A percentile compares a stretch with the other conserved stretches of the same genome.
Evolutionary conservation across 2,329 filamentous ascomycete genomes (phyloP).

Genomic region (Botryotinia narcissicola): DNA sequence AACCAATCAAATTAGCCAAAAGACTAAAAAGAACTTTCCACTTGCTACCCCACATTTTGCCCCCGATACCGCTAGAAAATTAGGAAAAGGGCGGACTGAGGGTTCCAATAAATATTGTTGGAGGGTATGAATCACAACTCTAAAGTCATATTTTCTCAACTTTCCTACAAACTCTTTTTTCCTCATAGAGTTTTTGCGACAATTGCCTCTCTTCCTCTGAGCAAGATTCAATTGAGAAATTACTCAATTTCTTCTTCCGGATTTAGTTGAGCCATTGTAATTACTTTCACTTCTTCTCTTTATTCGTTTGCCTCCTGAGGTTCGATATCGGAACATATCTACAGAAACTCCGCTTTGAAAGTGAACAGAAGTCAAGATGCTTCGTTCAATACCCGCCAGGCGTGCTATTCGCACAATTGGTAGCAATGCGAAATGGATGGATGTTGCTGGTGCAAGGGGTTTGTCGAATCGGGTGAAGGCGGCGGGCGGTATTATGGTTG

Average conservation of each 20-base stretch:
- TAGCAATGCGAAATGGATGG: constrained; percentile 29
- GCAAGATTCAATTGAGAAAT: constrained; percentile 13
- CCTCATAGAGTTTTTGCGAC: neutral
- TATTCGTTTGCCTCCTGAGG: neutral
- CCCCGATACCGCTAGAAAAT: constrained; percentile 22
- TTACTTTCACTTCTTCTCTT: constrained; percentile 11
- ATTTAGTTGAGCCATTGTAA: constrained; percentile 17
- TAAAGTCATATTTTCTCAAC: constrained; percentile 3
- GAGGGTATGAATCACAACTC: constrained; percentile 5
- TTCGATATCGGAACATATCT: neutral
- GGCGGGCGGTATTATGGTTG: constrained; percentile 38
- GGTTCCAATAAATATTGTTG: constrained; percentile 2
- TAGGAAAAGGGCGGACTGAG: neutral
- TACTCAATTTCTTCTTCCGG: constrained; percentile 7
- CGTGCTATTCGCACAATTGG: constrained; percentile 47
- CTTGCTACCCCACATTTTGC: constrained; percentile 21
- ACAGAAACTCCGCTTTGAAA: neutral
- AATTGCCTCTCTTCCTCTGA: neutral
- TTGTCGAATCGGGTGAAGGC: constrained; percentile 40
- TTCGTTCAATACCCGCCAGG: constrained; percentile 50
- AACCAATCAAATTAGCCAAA: constrained; percentile 1
- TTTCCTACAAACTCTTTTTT: neutral
- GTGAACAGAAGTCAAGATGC: constrained; percentile 40
- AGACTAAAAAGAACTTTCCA: neutral
- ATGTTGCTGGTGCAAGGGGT: constrained; percentile 5